Base-by-base conservation (phyloP, 225 moss, liverwort and hornwort species). In the Thuidium tamariscinum region DNA sequence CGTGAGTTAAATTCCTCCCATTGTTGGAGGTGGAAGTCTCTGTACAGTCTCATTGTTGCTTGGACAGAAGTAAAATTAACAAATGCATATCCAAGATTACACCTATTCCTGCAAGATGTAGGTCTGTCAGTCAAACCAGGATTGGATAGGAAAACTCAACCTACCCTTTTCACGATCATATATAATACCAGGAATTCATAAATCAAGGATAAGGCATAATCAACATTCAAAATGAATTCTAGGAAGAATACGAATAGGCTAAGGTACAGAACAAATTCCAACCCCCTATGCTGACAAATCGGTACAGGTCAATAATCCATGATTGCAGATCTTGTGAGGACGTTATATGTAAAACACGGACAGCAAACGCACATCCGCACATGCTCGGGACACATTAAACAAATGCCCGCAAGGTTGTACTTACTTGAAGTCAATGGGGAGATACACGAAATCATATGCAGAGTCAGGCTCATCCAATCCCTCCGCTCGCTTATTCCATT, bases 1-100 rank as follows among this genome's bases (percentile, higher is more conserved):
- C 98, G 97, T 37, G 98, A 98, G 88, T 98, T 98, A 67, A 98
- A 98, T 34, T 95, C 97, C 79, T 95, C 95, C 98, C 98, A 98
- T 81, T 95, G 95, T 74, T 98, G 95, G 26, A 93, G 89, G 83
- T 98, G 96, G 75, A 98, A 98, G 11, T 94, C 90, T 81, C 92
- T 94, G 83, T 97, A 98, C 41, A 98, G 84, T 90, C 92, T 93
- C 62, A 88, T 71, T 49, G 98, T 96, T 13, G 95, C 98, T 79
- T 95, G 88, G 30, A 97, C 92, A 12, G 95, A 90, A 11, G 98
- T 98, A 54, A 97, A 94, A 86, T 98, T 98, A 70, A 98, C 98
- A 87, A 98, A 98, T n/a, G 98, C 98, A 86, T 98, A 98, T 30
- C 98, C 98, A 89, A 98, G 84, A 79, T 98, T 98, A 88, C 98